A percentile compares a stretch with the other conserved stretches of the same genome.
phyloP scores from a whole-genome alignment of 2,329 filamentous ascomycete species.

The Monilinia vaccinii-corymbosi region DNA sequence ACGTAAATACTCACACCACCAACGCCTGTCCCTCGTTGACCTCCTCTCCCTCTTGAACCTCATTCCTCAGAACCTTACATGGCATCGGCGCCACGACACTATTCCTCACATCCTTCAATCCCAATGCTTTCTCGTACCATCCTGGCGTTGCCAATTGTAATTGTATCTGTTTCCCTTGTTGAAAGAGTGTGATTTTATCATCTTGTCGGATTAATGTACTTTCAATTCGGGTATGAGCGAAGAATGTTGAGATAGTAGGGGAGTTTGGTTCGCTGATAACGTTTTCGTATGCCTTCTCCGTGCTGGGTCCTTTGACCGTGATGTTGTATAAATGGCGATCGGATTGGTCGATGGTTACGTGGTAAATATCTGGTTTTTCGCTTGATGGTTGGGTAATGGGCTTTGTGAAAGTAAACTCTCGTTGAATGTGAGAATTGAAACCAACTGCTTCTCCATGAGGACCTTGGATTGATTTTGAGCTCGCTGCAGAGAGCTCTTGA shows the following conservation, averaged over 20 bases:
- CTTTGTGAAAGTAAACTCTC: constrained; percentile 24
- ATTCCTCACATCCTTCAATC: constrained; percentile 69
- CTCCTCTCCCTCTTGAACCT: constrained; percentile 70
- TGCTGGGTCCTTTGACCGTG: constrained; percentile 39
- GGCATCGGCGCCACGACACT: constrained; percentile 93
- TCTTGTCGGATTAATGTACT: constrained; percentile 64
- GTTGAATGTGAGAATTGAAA: constrained; percentile 31
- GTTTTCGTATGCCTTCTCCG: constrained; percentile 29
- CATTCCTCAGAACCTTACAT: constrained; percentile 87
- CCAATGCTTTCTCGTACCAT: constrained; percentile 84
- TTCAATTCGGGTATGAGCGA: constrained; percentile 68
- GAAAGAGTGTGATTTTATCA: constrained; percentile 68
- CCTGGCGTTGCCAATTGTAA: constrained; percentile 50
- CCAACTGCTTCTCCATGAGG: constrained; percentile 42
- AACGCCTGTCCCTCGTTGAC: constrained; percentile 82
- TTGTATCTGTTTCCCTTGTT: constrained; percentile 51
- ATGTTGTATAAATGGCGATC: constrained; percentile 32
- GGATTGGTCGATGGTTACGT: constrained; percentile 26
- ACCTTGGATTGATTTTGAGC: constrained; percentile 25
- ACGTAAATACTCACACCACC: constrained; percentile 55
- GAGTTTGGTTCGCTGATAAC: constrained; percentile 41
- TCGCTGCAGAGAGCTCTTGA: constrained; percentile 34
- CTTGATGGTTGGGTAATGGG: neutral
- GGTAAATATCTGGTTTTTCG: constrained; percentile 12
- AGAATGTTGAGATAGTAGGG: constrained; percentile 58